A percentile compares a stretch with the other conserved stretches of the same genome.
Evolutionary conservation across 1,139 yeast genomes (phyloP).

Genomic region (Scheffersomyces titani): DNA sequence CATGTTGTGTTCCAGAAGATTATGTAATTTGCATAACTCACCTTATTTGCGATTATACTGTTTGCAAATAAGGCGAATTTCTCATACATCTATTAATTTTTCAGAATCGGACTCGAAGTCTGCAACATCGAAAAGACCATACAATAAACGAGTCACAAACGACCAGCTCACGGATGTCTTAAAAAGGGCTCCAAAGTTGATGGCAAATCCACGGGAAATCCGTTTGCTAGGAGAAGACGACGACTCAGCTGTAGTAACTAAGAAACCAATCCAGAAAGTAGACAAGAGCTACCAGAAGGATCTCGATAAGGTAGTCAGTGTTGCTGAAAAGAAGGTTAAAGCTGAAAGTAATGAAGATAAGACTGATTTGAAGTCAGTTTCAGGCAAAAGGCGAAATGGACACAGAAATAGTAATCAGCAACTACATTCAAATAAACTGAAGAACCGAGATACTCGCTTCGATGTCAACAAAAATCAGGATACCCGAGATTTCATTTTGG

Average conservation of each 20-base stretch:
- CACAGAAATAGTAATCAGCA: neutral
- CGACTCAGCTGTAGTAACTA: slow-evolving; percentile 5
- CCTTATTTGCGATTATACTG: neutral
- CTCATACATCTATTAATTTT: neutral
- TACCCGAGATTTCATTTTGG: neutral
- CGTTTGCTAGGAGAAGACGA: slow-evolving; percentile 6
- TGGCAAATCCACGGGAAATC: slow-evolving; percentile 9
- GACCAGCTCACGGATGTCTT: slow-evolving; percentile 12
- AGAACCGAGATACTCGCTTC: neutral
- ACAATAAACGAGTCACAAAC: slow-evolving; percentile 3
- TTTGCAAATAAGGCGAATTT: neutral
- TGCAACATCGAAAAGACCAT: neutral
- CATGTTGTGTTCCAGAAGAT: neutral
- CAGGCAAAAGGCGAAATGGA: neutral
- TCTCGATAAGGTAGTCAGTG: slow-evolving; percentile 13
- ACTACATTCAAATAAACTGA: neutral
- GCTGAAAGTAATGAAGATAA: slow-evolving; percentile 7
- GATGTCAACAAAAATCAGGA: neutral
- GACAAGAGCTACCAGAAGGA: slow-evolving; percentile 13
- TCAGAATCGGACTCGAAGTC: neutral
- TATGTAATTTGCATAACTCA: neutral
- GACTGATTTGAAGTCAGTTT: neutral
- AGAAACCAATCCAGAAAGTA: slow-evolving; percentile 8
- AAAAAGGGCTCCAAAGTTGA: slow-evolving; percentile 10
- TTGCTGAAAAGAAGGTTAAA: slow-evolving; percentile 13